phyloP scores from a whole-genome alignment of 805 yeast species.

The Suhomyces sp. region DNA sequence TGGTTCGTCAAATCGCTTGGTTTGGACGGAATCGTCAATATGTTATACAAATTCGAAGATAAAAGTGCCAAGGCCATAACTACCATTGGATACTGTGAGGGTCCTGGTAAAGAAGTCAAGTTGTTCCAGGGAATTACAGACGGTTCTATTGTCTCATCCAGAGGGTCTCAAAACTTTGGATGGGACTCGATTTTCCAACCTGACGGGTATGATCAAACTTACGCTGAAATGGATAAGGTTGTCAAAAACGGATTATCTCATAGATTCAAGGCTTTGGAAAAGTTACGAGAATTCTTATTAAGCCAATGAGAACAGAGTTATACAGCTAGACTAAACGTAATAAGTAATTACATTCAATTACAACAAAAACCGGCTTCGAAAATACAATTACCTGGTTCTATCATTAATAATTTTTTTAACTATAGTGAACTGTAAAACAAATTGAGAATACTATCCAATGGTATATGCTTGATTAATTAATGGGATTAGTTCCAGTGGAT shows the following conservation, averaged over 20 bases:
- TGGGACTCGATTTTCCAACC: slow-evolving; percentile 95
- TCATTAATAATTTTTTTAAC: too few species aligned
- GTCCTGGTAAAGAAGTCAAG: slow-evolving; percentile 69
- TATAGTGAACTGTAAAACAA: too few species aligned
- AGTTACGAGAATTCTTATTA: slow-evolving; percentile 58
- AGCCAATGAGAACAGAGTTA: slow-evolving; percentile 13
- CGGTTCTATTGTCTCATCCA: slow-evolving; percentile 73
- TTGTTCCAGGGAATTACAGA: slow-evolving; percentile 82
- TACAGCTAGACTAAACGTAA: too few species aligned
- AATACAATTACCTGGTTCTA: too few species aligned
- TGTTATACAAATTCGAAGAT: slow-evolving; percentile 79
- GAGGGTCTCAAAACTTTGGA: slow-evolving; percentile 86
- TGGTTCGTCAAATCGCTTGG: slow-evolving; percentile 87
- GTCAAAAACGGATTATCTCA: slow-evolving; percentile 84
- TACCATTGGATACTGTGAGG: slow-evolving; percentile 88
- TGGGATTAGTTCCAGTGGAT: too few species aligned
- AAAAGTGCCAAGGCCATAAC: slow-evolving; percentile 86
- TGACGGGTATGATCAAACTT: slow-evolving; percentile 60
- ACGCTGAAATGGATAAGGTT: slow-evolving; percentile 83
- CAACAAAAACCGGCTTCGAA: too few species aligned
- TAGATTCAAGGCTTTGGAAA: slow-evolving; percentile 77
- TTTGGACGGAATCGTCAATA: slow-evolving; percentile 68
- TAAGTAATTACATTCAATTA: too few species aligned
- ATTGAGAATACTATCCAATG: too few species aligned
- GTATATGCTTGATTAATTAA: too few species aligned